These are phyloP conservation scores for Amanita thiersii DNA, from an alignment of 768 basidiomycete species.

Conservation along the genomic window DNA sequence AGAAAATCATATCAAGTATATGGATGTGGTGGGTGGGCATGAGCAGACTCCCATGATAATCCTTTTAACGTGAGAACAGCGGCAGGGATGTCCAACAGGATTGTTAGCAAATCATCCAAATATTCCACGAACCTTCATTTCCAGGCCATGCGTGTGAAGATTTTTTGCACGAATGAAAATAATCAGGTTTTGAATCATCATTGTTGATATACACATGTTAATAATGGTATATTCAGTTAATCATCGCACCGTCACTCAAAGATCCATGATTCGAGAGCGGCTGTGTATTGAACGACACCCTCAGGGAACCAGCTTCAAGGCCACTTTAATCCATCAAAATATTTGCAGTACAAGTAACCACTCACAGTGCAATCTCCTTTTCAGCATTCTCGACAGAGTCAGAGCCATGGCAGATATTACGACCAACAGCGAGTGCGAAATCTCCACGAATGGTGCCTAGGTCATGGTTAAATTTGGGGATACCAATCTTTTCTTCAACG, in stretches of 20 bases:
- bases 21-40: too few relatives aligned
- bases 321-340: not conserved
- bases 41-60: too few relatives aligned
- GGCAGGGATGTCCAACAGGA: too few relatives aligned
- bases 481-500: slow-evolving; percentile 17
- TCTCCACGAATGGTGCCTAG: slow-evolving; percentile 93
- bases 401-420: slow-evolving; percentile 91
- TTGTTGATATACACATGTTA: slow-evolving; percentile 14
- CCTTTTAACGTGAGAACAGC: too few relatives aligned
- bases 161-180: too few relatives aligned
- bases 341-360: slow-evolving; percentile 8
- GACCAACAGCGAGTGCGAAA: slow-evolving; percentile 88
- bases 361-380: slow-evolving; percentile 91
- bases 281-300: slow-evolving; percentile 64
- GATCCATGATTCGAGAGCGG: slow-evolving; percentile 62
- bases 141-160: too few relatives aligned
- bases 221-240: slow-evolving; percentile 11
- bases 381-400: slow-evolving; percentile 85
- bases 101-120: too few relatives aligned
- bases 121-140: too few relatives aligned
- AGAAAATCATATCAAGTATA: too few relatives aligned
- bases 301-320: slow-evolving; percentile 86
- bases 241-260: slow-evolving; percentile 50
- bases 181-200: slow-evolving; percentile 2
- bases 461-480: slow-evolving; percentile 8